phyloP scores from a whole-genome alignment of 73 alveolate genomes.

The Urostyla sp. region DNA sequence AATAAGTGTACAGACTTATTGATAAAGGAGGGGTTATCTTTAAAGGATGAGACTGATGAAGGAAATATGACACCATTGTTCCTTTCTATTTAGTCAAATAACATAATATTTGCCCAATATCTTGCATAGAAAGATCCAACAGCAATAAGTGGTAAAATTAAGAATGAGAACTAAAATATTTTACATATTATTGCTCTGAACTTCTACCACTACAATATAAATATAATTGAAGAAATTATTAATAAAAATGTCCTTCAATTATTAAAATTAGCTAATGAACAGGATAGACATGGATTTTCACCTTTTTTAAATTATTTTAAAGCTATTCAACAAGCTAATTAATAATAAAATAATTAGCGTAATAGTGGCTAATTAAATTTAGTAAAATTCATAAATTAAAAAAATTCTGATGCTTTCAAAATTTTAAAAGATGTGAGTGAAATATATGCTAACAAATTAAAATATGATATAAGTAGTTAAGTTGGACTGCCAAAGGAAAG shows the following conservation, averaged over 20 bases:
- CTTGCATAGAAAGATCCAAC: neutral
- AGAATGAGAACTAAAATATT: neutral
- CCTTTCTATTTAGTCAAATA: neutral
- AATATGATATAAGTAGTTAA: constrained; percentile 29
- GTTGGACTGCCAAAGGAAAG: neutral
- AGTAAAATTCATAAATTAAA: neutral
- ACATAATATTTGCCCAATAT: neutral
- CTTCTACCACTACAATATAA: neutral
- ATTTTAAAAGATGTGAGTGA: neutral
- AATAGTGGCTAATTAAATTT: neutral
- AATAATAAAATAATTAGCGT: neutral
- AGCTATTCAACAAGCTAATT: no score
- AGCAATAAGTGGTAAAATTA: neutral
- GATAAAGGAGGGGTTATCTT: neutral
- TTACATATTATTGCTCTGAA: neutral
- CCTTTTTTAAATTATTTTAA: neutral
- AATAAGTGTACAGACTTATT: constrained; percentile 10
- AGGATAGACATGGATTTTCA: neutral
- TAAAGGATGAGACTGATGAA: neutral
- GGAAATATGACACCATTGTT: neutral
- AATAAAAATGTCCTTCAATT: neutral
- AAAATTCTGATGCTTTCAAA: neutral
- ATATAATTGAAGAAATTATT: neutral
- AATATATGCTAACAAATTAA: neutral
- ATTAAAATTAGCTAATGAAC: neutral